phyloP scores from a whole-genome alignment of 177 flowering plant species.

The Telopea speciosissima region DNA sequence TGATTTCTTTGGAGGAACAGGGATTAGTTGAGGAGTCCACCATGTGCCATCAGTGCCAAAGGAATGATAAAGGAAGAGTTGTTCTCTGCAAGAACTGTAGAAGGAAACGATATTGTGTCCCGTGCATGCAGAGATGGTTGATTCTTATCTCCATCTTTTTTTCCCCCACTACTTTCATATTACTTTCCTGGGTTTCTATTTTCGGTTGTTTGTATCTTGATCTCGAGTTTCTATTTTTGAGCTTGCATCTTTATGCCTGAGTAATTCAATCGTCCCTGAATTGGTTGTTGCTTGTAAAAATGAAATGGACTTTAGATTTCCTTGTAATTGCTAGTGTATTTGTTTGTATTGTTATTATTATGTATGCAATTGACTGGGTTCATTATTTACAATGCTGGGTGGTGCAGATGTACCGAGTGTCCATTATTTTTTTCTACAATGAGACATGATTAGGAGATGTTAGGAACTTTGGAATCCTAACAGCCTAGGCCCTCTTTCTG shows the following conservation, averaged over 20 bases:
- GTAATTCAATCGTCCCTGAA: not conserved
- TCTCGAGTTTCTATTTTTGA: too few relatives aligned
- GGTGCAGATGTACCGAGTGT: not conserved
- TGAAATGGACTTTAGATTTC: not conserved
- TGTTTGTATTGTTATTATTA: too few relatives aligned
- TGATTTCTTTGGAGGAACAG: not conserved
- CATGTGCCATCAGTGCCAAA: slow-evolving; percentile 24
- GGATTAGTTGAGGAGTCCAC: slow-evolving; percentile 4
- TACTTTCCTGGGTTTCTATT: not conserved
- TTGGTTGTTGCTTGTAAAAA: not conserved
- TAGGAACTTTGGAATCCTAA: too few relatives aligned
- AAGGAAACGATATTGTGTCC: slow-evolving; percentile 16
- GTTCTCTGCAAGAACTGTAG: slow-evolving; percentile 18
- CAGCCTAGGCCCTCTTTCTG: too few relatives aligned
- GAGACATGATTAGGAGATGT: too few relatives aligned
- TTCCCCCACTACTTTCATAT: not conserved
- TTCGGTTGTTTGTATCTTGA: not conserved
- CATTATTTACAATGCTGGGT: not conserved
- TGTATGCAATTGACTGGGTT: not conserved
- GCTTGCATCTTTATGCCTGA: not conserved
- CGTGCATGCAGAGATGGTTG: slow-evolving; percentile 19
- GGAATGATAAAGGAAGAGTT: slow-evolving; percentile 11
- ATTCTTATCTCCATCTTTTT: not conserved
- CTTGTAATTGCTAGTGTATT: not conserved
- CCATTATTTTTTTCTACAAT: too few relatives aligned